Evolutionary conservation across 2,329 filamentous ascomycete genomes (phyloP), one percentile per base, ranked within the genome.

Genomic region (Fusarium pilosicola): DNA sequence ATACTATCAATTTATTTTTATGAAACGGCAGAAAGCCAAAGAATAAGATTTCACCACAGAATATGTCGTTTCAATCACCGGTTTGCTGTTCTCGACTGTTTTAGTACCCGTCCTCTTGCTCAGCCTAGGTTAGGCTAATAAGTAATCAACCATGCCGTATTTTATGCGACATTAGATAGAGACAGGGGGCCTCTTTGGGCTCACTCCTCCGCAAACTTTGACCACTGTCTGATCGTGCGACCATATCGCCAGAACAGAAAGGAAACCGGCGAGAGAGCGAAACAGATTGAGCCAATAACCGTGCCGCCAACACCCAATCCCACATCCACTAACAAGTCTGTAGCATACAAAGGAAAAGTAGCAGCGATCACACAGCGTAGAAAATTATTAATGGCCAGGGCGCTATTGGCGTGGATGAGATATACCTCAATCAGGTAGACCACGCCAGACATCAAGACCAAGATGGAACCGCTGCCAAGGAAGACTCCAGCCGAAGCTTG

Each of bases 111-210:
- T 6, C 1, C 20, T 12, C 28, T n/a, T 11, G 3, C 7, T 13
- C 28, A 0, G 11, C 22, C 10, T n/a, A 6, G 46, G 10, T 12
- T 5, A 17, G 0, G 14, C 10, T n/a, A 4, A 10, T 14, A 10
- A 51, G 22, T 2, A 24, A 18, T 20, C 6, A 7, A 0, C 12
- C 12, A 14, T 51, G 17, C 2, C 8, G 0, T 7, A 4, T 24
- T 14, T 24, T 4, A 15, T 7, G 4, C 2, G 28, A 4, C 8
- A 1, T n/a, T 2, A 45, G 17, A 2, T 6, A 13, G 3, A 49
- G 7, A 12, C 10, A 13, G 0, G 1, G 5, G 15, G 22, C 9
- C 0, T 4, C 3, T 22, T 3, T 10, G 6, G 1, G 9, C 3
- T 49, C 7, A 14, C 3, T 32, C 22, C 4, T 51, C 48, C 7